phyloP scores from a whole-genome alignment of 495 filamentous ascomycete genomes.

The Collariella sp. region DNA sequence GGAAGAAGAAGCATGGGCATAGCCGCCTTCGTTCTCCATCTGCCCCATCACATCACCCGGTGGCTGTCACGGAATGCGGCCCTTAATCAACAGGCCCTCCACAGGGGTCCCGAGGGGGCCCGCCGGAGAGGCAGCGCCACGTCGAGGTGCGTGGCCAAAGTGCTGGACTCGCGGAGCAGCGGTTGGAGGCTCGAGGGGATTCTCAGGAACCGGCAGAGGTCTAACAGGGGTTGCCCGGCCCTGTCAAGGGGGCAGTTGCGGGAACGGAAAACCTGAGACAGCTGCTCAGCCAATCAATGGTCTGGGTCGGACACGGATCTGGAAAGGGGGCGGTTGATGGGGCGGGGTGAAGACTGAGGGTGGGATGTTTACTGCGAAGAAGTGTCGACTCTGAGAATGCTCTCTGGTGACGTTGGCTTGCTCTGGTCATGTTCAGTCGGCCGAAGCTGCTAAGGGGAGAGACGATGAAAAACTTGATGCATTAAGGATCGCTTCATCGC shows the following conservation, averaged over 20 bases:
- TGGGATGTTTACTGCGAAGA: neutral
- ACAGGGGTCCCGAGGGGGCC: neutral
- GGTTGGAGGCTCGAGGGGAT: conserved; percentile 1
- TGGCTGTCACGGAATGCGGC: neutral
- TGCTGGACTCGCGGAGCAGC: neutral
- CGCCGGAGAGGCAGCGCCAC: neutral
- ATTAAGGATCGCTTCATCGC: conserved; percentile 7
- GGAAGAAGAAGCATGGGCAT: neutral
- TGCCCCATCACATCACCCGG: neutral
- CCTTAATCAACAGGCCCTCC: conserved; percentile 11
- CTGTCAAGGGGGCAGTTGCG: conserved; percentile 21
- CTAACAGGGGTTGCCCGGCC: conserved; percentile 12
- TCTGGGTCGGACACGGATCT: conserved; percentile 7
- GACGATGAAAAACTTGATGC: neutral
- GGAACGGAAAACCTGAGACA: conserved; percentile 28
- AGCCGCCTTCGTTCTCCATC: neutral
- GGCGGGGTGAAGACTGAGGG: neutral
- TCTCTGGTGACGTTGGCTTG: neutral
- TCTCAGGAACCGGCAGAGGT: conserved; percentile 19
- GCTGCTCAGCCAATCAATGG: conserved; percentile 20
- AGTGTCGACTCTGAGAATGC: neutral
- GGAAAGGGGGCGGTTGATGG: conserved; percentile 13
- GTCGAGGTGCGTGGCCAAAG: neutral
- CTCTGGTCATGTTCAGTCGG: neutral
- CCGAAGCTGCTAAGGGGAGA: neutral